These are phyloP conservation scores for Hordeum vulgare DNA, from an alignment of 176 grass and related monocot genomes.

Conservation along the genomic window MorexV3_pseudomolecules_assembly NC_058519.1:197279913-197280412, in stretches of 20 bases:
- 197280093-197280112: neutral
- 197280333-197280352: conserved; percentile 5
- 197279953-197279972: no score
- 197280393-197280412: neutral
- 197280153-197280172: neutral
- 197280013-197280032: neutral
- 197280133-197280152: neutral
- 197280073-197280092: conserved; percentile 5
- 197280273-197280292: neutral
- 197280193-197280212: neutral
- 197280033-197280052: neutral
- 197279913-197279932: no score
- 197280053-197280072: neutral
- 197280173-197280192: neutral
- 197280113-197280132: neutral
- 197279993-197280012: neutral
- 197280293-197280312: neutral
- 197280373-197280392: conserved; percentile 24
- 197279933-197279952: no score
- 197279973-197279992: no score
- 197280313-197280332: conserved; percentile 19
- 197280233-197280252: neutral
- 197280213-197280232: neutral
- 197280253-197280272: neutral
- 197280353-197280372: conserved; percentile 23